Conservation (phyloP, 2,329 filamentous ascomycete species). For the Pseudogymnoascus sp. region DNA sequence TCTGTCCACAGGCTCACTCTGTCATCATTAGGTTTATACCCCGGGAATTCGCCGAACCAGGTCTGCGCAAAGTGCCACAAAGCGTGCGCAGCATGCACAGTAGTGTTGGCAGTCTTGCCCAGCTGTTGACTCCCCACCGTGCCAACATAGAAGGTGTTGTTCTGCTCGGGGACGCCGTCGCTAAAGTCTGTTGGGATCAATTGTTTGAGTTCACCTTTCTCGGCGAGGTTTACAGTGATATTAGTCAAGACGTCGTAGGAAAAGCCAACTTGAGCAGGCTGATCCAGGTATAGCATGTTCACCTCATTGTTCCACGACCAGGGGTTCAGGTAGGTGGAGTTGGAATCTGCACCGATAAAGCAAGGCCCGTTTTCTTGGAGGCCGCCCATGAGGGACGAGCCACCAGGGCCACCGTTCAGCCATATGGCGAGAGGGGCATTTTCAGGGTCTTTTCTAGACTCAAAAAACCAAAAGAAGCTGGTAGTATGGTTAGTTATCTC, state of each 20-base stretch:
- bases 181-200: constrained; percentile 29
- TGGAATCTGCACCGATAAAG: constrained; percentile 24
- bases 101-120: constrained; percentile 35
- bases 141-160: constrained; percentile 47
- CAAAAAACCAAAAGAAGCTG: constrained; percentile 38
- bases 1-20: constrained; percentile 59
- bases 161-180: constrained; percentile 35
- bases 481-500: constrained; percentile 23
- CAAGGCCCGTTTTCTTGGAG: constrained; percentile 50
- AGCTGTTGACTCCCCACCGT: constrained; percentile 42
- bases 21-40: constrained; percentile 42
- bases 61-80: constrained; percentile 50
- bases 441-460: constrained; percentile 36
- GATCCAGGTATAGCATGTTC: constrained; percentile 45
- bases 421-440: constrained; percentile 48
- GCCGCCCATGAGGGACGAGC: constrained; percentile 52
- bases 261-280: constrained; percentile 62
- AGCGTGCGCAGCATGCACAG: constrained; percentile 41
- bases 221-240: constrained; percentile 45
- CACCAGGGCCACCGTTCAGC: constrained; percentile 58
- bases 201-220: constrained; percentile 21
- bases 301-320: constrained; percentile 56
- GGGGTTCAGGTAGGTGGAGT: constrained; percentile 40
- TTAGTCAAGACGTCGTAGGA: constrained; percentile 60
- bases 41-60: constrained; percentile 49